Evolutionary conservation across 495 filamentous ascomycete species (phyloP).

Genomic region (Bacidia gigantensis): DNA sequence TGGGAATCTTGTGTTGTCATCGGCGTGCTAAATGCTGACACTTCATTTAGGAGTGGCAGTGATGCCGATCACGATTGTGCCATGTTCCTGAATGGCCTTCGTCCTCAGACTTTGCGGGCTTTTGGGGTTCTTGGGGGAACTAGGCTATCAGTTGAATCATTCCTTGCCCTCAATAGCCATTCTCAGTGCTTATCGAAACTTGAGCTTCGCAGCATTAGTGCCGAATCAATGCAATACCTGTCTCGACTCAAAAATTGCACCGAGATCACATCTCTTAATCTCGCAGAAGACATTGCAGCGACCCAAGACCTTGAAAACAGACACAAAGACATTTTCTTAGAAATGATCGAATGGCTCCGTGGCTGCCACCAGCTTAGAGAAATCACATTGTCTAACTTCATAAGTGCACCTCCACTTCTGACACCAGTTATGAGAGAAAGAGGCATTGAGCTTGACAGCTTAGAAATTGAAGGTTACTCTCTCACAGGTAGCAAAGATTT

Average conservation of each 20-base stretch:
- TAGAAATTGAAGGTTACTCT: conserved; percentile 35
- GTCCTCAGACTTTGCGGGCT: conserved; percentile 41
- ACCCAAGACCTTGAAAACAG: conserved; percentile 28
- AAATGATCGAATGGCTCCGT: conserved; percentile 37
- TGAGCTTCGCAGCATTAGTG: conserved; percentile 36
- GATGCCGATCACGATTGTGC: conserved; percentile 40
- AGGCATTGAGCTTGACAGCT: conserved; percentile 31
- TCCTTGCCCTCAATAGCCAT: conserved; percentile 46
- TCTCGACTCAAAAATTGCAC: conserved; percentile 37
- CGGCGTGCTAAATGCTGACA: conserved; percentile 2
- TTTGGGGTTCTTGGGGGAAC: conserved; percentile 44
- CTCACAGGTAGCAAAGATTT: conserved; percentile 33
- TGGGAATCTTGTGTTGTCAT: conserved; percentile 7
- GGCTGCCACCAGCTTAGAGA: conserved; percentile 38
- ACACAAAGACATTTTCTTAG: conserved; percentile 35
- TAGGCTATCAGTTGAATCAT: conserved; percentile 37
- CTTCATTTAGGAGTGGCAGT: conserved; percentile 18
- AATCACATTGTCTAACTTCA: conserved; percentile 37
- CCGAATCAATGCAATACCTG: conserved; percentile 33
- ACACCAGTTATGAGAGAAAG: conserved; percentile 39
- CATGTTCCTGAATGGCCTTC: conserved; percentile 42
- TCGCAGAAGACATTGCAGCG: conserved; percentile 31
- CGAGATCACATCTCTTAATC: conserved; percentile 34
- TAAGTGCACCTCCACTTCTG: conserved; percentile 36
- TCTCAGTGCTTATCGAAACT: conserved; percentile 41